Evolutionary conservation across 139 green algal species (phyloP).

Genomic region (Yamagishiella unicocca): DNA sequence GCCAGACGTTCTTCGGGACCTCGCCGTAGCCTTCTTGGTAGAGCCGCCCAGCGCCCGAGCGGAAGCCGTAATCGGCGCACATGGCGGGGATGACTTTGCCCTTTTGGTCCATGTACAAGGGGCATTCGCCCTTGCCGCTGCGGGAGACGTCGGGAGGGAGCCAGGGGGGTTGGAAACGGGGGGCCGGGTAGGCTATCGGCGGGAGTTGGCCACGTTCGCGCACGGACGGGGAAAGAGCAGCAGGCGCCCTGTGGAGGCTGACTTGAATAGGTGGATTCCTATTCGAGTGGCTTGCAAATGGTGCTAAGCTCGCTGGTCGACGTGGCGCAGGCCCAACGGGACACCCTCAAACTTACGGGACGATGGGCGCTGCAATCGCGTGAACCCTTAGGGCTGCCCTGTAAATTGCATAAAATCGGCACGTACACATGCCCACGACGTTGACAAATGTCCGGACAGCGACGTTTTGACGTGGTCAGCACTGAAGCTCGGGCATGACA

Average conservation of each 20-base stretch:
- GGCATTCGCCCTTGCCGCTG: slow-evolving; percentile 39
- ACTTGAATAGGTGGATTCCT: too few species aligned
- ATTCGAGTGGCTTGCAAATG: too few species aligned
- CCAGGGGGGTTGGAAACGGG: not conserved
- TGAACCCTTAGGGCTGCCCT: not conserved
- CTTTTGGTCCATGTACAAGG: not conserved
- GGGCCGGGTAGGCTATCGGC: not conserved
- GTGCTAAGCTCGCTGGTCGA: too few species aligned
- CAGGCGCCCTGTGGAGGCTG: too few species aligned
- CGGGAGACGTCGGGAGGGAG: not conserved
- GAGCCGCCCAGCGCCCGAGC: slow-evolving; percentile 80
- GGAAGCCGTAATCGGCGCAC: slow-evolving; percentile 90
- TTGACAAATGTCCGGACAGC: too few species aligned
- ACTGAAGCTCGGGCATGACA: too few species aligned
- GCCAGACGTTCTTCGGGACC: slow-evolving; percentile 74
- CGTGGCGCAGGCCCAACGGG: too few species aligned
- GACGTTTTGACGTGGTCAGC: too few species aligned
- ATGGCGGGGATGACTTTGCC: slow-evolving; percentile 62
- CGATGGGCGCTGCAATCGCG: not conserved
- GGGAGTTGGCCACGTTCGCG: not conserved
- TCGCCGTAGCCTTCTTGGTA: slow-evolving; percentile 88
- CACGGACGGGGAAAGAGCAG: too few species aligned
- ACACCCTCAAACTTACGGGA: not conserved
- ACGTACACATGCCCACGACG: too few species aligned
- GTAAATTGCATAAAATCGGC: too few species aligned